Evolutionary conservation across 2,329 filamentous ascomycete species (phyloP).

Genomic region (Fusarium duplospermum): DNA sequence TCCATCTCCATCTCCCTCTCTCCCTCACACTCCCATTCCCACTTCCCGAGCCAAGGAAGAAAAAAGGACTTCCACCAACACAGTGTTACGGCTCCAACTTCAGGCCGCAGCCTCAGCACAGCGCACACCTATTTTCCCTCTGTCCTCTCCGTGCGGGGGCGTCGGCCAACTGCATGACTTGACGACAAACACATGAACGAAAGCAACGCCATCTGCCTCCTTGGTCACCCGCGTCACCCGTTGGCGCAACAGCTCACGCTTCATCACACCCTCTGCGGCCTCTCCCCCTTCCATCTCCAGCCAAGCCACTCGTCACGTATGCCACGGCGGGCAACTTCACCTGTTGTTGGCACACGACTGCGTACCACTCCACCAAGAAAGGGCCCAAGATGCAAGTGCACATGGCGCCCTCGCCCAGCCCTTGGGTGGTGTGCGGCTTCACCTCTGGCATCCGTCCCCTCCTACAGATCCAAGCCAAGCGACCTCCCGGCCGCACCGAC

Average conservation of each 20-base stretch:
- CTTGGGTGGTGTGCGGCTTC: conserved; percentile 18
- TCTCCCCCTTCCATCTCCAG: neutral
- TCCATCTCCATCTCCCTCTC: neutral
- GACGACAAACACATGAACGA: conserved; percentile 6
- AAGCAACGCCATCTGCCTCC: neutral
- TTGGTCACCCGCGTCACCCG: neutral
- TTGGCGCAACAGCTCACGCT: neutral
- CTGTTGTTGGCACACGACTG: neutral
- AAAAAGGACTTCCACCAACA: conserved; percentile 11
- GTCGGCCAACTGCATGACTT: conserved; percentile 4
- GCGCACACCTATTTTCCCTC: conserved; percentile 1
- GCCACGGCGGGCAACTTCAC: neutral
- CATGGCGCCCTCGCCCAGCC: conserved; percentile 10
- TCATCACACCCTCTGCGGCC: conserved; percentile 9
- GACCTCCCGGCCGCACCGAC: conserved; percentile 22
- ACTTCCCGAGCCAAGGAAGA: neutral
- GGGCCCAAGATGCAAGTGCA: conserved; percentile 14
- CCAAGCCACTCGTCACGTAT: neutral
- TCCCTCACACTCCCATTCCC: neutral
- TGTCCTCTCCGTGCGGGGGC: neutral
- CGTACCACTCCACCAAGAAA: neutral
- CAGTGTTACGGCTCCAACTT: conserved; percentile 8
- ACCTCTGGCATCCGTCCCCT: conserved; percentile 19
- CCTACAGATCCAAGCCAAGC: conserved; percentile 18
- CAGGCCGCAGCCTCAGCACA: conserved; percentile 15